Evolutionary conservation across 208 protist species (phyloP).

Genomic region (Novymonas esmeraldas): DNA sequence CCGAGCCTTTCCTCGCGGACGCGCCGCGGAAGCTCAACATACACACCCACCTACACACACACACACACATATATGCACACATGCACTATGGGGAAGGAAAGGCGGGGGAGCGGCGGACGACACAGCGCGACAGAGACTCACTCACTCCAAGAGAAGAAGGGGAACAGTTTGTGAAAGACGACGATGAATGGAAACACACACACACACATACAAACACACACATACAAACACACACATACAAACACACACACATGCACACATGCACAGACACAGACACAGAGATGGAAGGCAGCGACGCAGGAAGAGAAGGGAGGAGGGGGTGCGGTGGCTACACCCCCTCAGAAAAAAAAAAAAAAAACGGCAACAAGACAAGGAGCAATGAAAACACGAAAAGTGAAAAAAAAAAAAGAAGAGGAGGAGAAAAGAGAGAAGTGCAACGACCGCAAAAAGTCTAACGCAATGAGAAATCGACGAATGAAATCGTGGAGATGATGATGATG

Average conservation of each 20-base stretch:
- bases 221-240: not conserved
- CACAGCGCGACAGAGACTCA: no score
- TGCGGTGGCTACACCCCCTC: no score
- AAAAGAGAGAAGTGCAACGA: not conserved
- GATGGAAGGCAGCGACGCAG: not conserved
- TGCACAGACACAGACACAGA: not conserved
- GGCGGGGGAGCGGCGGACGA: not conserved
- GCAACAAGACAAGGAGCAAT: no score
- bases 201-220: constrained; percentile 1
- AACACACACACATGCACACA: not conserved
- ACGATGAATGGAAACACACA: constrained; percentile 5
- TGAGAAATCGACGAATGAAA: not conserved
- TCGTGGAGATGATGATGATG: no score
- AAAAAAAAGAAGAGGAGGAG: not conserved
- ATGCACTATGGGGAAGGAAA: constrained; percentile 9
- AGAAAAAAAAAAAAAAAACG: constrained; percentile 2
- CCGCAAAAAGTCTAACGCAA: not conserved
- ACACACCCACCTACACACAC: not conserved
- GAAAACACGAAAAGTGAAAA: constrained; percentile 12
- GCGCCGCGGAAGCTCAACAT: not conserved
- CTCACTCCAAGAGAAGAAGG: not conserved
- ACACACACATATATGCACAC: no score
- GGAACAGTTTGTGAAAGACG: not conserved
- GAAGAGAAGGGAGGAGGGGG: no score
- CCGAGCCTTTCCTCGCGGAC: no score